Base-by-base conservation (phyloP, 352 stramenopile genomes). In the Phytophthora pinifolia region DNA sequence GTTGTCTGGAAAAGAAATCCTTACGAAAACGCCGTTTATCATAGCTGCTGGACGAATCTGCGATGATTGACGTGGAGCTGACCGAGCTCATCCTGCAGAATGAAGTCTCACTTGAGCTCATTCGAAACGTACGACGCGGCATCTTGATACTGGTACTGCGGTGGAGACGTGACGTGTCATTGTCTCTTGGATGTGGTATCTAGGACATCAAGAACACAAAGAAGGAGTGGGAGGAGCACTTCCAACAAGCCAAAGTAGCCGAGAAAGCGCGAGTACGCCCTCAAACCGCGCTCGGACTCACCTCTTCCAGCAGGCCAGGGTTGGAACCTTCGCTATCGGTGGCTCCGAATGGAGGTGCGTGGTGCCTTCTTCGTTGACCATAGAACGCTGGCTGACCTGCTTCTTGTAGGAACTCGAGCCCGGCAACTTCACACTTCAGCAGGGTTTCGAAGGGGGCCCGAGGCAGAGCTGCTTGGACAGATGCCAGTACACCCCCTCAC, bases 51-150 rank as follows among this genome's bases (percentile, higher is more conserved):
- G 76, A 92, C 15, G 83, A 94, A 22, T 89, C 81, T 4, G 78
- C 83, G 15, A 45, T 66, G 25, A 74, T 94, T 36, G 81, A 92
- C 38, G 65, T 91, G 20, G 81, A 94, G 61, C 62, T 94, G 18
- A 94, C 83, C 0, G 81, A 89, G 59, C 63, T 94, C 27, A 94
- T 92, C 31, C 54, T 94, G 44, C 79, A 94, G 49, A 94, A 94
- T 63, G 83, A 94, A 65, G 75, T 92, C 10, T 85, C 81, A 15
- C 76, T 94, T 20, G 71, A 94, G 53, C 58, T 94, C 41, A 94
- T 92, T 59, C 76, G 76, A 48, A 89, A 94, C 44, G 75, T 87
- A 59, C 46, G 70, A 34, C 15, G 36, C 27, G 33, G n/a, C 10
- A 12, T 14, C 13, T n/a, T 49, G 18, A 20, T 35, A 27, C 22